Conservation (phyloP, 2,329 filamentous ascomycete genomes). For the Pestalotiopsis sp. region DNA sequence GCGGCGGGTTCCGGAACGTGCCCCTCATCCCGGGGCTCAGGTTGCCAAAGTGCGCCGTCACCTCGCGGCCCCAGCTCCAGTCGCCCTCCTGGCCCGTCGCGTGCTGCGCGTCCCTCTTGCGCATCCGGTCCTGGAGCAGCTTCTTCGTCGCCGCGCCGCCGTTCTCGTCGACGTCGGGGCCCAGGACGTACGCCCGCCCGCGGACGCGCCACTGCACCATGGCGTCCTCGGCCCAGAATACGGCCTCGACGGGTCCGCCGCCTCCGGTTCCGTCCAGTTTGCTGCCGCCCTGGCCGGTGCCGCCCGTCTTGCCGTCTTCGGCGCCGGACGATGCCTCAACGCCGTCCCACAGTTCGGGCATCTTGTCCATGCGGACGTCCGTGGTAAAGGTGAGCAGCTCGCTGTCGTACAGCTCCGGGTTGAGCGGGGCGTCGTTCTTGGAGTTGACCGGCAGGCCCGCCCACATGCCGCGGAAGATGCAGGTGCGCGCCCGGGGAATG, state of each 20-base stretch:
- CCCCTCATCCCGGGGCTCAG: conserved; percentile 79
- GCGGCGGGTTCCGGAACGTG: conserved; percentile 71
- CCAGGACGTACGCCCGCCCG: conserved; percentile 76
- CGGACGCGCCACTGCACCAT: conserved; percentile 84
- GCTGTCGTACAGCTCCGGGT: conserved; percentile 70
- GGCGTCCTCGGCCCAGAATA: conserved; percentile 66
- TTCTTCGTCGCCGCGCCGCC: conserved; percentile 61
- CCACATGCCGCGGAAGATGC: conserved; percentile 87
- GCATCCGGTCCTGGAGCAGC: conserved; percentile 65
- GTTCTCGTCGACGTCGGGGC: conserved; percentile 57
- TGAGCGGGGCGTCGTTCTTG: conserved; percentile 71
- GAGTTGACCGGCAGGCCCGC: conserved; percentile 70
- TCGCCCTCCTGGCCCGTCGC: conserved; percentile 37
- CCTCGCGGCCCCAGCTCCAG: conserved; percentile 80
- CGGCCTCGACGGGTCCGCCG: conserved; percentile 74
- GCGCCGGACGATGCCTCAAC: conserved; percentile 44
- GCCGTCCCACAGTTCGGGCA: conserved; percentile 65
- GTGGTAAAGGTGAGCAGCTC: conserved; percentile 85
- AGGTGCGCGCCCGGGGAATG: conserved; percentile 69
- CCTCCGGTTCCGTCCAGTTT: conserved; percentile 55
- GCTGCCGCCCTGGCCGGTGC: conserved; percentile 33
- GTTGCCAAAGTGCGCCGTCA: conserved; percentile 90
- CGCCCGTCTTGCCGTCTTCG: conserved; percentile 39
- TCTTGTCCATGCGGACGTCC: conserved; percentile 85
- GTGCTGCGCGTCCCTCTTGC: conserved; percentile 32